Conservation (phyloP, 2,329 filamentous ascomycete species). For the Pseudogymnoascus sp. region DNA sequence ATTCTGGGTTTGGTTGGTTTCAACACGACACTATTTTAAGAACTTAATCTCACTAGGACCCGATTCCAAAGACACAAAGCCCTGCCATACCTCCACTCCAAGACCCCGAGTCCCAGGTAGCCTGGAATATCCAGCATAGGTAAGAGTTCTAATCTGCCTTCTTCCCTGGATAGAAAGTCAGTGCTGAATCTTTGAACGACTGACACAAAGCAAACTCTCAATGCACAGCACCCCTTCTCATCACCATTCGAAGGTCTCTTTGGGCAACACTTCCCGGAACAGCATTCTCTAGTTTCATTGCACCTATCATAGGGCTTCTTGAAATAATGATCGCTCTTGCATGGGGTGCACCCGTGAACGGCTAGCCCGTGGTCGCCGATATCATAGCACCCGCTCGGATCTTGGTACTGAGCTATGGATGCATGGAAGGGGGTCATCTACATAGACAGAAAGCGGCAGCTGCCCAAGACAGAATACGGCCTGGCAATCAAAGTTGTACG, state of each 20-base stretch:
- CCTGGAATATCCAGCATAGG: background rate
- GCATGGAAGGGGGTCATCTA: no score
- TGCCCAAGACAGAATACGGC: background rate
- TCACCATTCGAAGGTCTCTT: background rate
- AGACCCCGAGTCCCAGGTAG: background rate
- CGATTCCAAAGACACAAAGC: background rate
- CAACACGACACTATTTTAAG: background rate
- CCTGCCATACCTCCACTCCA: background rate
- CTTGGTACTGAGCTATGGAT: background rate
- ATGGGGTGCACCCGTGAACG: background rate
- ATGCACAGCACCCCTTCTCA: background rate
- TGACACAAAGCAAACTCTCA: background rate
- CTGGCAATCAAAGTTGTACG: no score
- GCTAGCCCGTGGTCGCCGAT: background rate
- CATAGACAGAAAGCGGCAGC: background rate
- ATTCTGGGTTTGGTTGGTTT: background rate
- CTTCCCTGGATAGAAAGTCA: background rate
- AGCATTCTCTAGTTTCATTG: background rate
- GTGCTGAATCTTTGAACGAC: background rate
- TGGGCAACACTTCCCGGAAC: background rate
- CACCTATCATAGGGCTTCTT: background rate
- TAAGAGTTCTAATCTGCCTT: background rate
- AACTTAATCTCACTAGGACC: background rate
- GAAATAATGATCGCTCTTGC: background rate
- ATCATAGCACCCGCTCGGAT: background rate